Evolutionary conservation across 768 basidiomycete genomes (phyloP).

Genomic region (Mycena floridula): DNA sequence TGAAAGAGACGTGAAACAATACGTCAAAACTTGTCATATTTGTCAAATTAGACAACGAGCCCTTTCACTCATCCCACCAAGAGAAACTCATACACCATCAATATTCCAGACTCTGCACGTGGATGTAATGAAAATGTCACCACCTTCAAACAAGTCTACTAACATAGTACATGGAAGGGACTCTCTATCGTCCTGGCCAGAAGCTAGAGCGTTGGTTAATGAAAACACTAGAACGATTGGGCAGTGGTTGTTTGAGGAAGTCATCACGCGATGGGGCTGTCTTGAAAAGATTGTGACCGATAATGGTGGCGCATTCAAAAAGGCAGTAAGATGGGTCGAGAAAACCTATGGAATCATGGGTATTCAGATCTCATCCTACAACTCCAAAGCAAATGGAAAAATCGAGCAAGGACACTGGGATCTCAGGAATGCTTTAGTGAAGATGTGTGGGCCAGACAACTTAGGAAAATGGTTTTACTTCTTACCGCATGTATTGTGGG

Average conservation of each 20-base stretch:
- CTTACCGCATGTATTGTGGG: slow-evolving; percentile 2
- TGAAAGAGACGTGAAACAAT: slow-evolving; percentile 23
- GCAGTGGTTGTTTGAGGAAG: slow-evolving; percentile 20
- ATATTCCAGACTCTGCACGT: too few species aligned
- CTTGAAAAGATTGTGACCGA: slow-evolving; percentile 22
- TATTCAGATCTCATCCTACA: slow-evolving; percentile 25
- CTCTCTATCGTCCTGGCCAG: slow-evolving; percentile 15
- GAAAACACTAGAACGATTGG: slow-evolving; percentile 17
- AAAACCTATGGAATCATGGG: slow-evolving; percentile 16
- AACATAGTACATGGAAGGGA: slow-evolving; percentile 21
- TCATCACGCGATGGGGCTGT: slow-evolving; percentile 18
- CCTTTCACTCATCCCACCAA: slow-evolving; percentile 24
- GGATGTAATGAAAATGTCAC: slow-evolving; percentile 22
- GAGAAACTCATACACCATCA: slow-evolving; percentile 14
- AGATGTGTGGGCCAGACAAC: neutral
- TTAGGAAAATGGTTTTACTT: slow-evolving; percentile 5
- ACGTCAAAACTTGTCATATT: slow-evolving; percentile 23
- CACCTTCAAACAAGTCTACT: slow-evolving; percentile 12
- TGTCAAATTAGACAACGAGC: slow-evolving; percentile 22
- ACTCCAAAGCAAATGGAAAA: slow-evolving; percentile 15
- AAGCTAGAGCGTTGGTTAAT: slow-evolving; percentile 12
- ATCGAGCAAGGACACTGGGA: neutral
- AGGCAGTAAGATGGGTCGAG: slow-evolving; percentile 5
- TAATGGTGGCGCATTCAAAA: slow-evolving; percentile 20
- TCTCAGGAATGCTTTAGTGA: neutral